Percentiles rank a stretch among this genome's conserved stretches.
phyloP scores from a whole-genome alignment of 2,329 filamentous ascomycete species.

The Fusarium subtropicale region DNA sequence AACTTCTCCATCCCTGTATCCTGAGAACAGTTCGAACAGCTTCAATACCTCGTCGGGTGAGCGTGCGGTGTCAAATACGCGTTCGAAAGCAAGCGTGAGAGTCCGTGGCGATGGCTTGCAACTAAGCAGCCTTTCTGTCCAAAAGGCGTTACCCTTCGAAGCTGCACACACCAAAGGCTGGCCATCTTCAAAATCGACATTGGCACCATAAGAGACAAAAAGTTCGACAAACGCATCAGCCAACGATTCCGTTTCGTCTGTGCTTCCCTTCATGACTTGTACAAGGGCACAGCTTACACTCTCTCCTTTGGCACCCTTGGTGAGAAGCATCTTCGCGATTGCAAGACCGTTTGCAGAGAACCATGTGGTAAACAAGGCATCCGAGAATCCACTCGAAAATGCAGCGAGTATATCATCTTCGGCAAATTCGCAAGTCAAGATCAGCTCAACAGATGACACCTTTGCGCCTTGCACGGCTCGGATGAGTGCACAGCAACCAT shows the following conservation, averaged over 20 bases:
- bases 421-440: constrained; percentile 58
- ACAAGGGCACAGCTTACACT: constrained; percentile 60
- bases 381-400: constrained; percentile 60
- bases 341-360: constrained; percentile 60
- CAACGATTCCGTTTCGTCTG: constrained; percentile 53
- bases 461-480: constrained; percentile 59
- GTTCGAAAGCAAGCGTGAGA: constrained; percentile 65
- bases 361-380: constrained; percentile 57
- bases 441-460: constrained; percentile 54
- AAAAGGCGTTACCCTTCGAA: constrained; percentile 60
- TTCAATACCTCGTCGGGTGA: constrained; percentile 63
- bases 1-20: constrained; percentile 60
- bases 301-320: constrained; percentile 61
- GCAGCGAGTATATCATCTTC: constrained; percentile 58
- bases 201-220: constrained; percentile 54
- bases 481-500: constrained; percentile 64
- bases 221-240: constrained; percentile 60
- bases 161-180: constrained; percentile 66
- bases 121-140: constrained; percentile 63
- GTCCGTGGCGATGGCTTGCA: constrained; percentile 62
- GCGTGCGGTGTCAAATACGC: constrained; percentile 64
- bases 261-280: constrained; percentile 58
- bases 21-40: constrained; percentile 64
- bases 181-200: constrained; percentile 65
- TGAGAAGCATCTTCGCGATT: constrained; percentile 61